Percentiles rank a stretch among this genome's conserved stretches.
phyloP scores from a whole-genome alignment of 148 eudicot species.

The Cornus controversa region DNA sequence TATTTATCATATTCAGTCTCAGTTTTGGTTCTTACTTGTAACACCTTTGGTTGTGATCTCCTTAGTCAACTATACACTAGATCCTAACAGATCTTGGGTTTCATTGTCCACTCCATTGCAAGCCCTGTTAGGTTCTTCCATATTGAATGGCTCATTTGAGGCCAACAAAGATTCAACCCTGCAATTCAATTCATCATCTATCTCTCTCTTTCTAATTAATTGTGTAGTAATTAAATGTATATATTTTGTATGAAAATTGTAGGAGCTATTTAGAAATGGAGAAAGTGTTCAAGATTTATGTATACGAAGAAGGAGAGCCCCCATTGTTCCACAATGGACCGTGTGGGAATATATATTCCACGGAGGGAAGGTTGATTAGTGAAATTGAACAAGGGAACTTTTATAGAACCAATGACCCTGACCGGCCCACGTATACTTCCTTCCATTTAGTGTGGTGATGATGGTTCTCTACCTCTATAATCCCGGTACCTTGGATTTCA shows the following conservation, averaged over 20 bases:
- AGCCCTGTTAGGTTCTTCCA: neutral
- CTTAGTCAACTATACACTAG: neutral
- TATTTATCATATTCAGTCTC: conserved; percentile 11
- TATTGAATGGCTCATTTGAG: neutral
- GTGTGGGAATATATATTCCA: conserved; percentile 40
- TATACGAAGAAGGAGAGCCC: conserved; percentile 60
- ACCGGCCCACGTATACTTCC: conserved; percentile 33
- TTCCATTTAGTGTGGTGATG: conserved; percentile 44
- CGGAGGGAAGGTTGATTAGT: conserved; percentile 58
- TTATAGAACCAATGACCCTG: conserved; percentile 28
- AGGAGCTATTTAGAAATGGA: conserved; percentile 78
- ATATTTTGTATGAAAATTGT: neutral
- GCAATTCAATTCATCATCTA: no score
- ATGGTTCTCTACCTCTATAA: conserved; percentile 39
- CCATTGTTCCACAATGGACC: conserved; percentile 59
- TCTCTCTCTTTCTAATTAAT: neutral
- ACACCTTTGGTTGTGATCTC: conserved; percentile 6
- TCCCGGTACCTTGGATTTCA: conserved; percentile 26
- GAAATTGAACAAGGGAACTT: conserved; percentile 47
- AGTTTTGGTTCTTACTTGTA: conserved; percentile 1
- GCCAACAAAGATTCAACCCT: neutral
- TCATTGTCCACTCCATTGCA: conserved; percentile 8
- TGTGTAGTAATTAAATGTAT: no score
- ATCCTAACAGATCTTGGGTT: conserved; percentile 19
- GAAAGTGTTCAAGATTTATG: conserved; percentile 51